Conservation (phyloP, 2,329 filamentous ascomycete genomes). For the Aspergillus transmontanensis region DNA sequence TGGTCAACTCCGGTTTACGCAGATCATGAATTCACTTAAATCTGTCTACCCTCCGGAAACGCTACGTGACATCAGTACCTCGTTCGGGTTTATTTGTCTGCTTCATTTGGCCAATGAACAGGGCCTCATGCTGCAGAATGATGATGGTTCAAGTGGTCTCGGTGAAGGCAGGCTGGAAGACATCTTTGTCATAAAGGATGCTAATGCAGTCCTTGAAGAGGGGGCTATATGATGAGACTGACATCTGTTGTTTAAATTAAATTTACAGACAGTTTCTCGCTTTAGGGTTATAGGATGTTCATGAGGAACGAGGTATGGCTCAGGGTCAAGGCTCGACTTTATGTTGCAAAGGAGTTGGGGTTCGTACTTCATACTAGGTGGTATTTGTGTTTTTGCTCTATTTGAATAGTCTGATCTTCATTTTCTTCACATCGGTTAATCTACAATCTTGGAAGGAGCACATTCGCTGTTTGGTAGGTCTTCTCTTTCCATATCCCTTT, state of each 20-base stretch:
- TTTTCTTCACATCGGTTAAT: neutral
- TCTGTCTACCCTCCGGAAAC: conserved; percentile 80
- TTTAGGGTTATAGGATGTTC: conserved; percentile 7
- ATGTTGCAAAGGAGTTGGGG: conserved; percentile 20
- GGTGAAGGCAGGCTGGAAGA: conserved; percentile 44
- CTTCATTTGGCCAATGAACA: conserved; percentile 92
- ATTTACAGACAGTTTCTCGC: conserved; percentile 11
- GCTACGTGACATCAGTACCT: conserved; percentile 94
- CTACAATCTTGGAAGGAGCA: neutral
- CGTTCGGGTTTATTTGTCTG: conserved; percentile 87
- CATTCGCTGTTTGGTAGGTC: neutral
- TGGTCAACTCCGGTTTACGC: conserved; percentile 76
- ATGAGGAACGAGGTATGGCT: conserved; percentile 18
- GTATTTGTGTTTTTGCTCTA: conserved; percentile 1
- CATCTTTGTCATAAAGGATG: conserved; percentile 46
- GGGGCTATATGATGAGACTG: conserved; percentile 27
- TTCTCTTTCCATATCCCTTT: neutral
- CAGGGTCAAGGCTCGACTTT: conserved; percentile 14
- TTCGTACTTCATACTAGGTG: conserved; percentile 9
- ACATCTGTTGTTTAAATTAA: conserved; percentile 1
- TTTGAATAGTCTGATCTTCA: neutral
- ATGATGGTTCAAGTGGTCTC: conserved; percentile 42
- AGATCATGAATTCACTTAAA: conserved; percentile 87
- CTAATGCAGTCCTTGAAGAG: conserved; percentile 43
- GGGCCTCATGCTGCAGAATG: conserved; percentile 74